Base-by-base conservation (phyloP, 441 rosid genomes). In the Erysimum cheiri region DNA sequence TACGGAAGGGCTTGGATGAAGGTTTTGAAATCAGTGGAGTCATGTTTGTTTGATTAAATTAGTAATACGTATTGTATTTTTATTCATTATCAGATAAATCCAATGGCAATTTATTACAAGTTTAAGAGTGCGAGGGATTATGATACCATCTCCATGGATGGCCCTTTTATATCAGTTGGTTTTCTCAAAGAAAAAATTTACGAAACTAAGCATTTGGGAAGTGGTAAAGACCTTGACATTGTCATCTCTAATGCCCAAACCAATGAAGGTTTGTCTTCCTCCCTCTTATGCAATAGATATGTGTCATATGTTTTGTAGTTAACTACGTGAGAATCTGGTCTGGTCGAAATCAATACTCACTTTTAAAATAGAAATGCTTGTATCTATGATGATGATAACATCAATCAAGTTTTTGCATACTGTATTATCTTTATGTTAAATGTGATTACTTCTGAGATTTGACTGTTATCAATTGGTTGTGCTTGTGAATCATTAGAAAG, bases 111-210 rank as follows among this genome's bases (percentile, higher is more conserved):
- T 47, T 90, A 90, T 86, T 95, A 92, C 87, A 95, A 95, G 82
- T 95, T 92, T 85, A 92, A 95, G 93, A 95, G 98, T 88, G 99
- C 99, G 64, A 87, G 82, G 94, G 97, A 86, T 81, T 95, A 85
- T 82, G 97, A 95, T 88, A 85, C 95, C 67, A 84, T 95, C 72
- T 19, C 91, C 69, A 83, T 92, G 95, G 98, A 92, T 80, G 97
- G 99, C 37, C 90, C 97, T 54, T 90, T 95, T 86, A 88, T 95
- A 80, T 82, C 96, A 17, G 96, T 92, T 80, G 97, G 97, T 85
- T 83, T 83, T 69, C 82, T 95, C 92, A 95, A 95, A 92, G 97
- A 95, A 81, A 92, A 88, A 88, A 80, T 95, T 35, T 92, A 90
- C 82, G 93, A 92, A 91, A 83, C 95, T 72, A 95, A 92, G 99